phyloP scores from a whole-genome alignment of 441 rosid genomes.

The Gossypium lobatum region DNA sequence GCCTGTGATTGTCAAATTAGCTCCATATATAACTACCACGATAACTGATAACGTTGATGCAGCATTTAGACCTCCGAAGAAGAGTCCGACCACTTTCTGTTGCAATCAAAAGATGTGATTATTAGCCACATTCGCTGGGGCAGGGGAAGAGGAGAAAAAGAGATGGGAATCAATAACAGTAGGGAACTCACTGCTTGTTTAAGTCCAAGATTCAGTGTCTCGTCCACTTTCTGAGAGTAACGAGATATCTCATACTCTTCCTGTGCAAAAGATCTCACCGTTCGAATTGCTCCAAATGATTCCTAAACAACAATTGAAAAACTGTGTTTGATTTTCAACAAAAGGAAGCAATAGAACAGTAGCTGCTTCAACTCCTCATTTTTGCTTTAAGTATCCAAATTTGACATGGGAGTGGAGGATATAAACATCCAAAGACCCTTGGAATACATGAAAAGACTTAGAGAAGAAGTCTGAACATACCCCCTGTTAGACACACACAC shows the following conservation, averaged over 20 bases:
- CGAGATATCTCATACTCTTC: slow-evolving; percentile 60
- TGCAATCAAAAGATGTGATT: slow-evolving; percentile 11
- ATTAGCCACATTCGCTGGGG: background rate
- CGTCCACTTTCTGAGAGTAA: slow-evolving; percentile 80
- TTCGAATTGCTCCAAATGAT: slow-evolving; percentile 93
- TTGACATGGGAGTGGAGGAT: background rate
- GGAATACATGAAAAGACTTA: no score
- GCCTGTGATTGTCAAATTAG: slow-evolving; percentile 74
- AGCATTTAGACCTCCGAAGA: slow-evolving; percentile 86
- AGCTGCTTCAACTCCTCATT: background rate
- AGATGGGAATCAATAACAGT: slow-evolving; percentile 6
- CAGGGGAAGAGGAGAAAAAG: background rate
- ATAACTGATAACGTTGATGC: slow-evolving; percentile 89
- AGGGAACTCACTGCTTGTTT: slow-evolving; percentile 73
- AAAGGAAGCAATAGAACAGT: background rate
- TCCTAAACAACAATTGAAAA: slow-evolving; percentile 39
- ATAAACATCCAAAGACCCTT: no score
- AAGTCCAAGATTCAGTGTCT: slow-evolving; percentile 79
- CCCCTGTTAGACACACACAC: background rate
- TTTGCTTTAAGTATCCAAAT: background rate
- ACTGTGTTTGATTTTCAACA: background rate
- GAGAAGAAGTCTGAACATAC: background rate
- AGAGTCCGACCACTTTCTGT: slow-evolving; percentile 75
- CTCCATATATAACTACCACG: slow-evolving; percentile 84
- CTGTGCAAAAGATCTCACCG: slow-evolving; percentile 92